Evolutionary conservation across 805 yeast genomes (phyloP), one percentile per base, ranked within the genome.

Genomic region (Suhomyces tanzawaensis): DNA sequence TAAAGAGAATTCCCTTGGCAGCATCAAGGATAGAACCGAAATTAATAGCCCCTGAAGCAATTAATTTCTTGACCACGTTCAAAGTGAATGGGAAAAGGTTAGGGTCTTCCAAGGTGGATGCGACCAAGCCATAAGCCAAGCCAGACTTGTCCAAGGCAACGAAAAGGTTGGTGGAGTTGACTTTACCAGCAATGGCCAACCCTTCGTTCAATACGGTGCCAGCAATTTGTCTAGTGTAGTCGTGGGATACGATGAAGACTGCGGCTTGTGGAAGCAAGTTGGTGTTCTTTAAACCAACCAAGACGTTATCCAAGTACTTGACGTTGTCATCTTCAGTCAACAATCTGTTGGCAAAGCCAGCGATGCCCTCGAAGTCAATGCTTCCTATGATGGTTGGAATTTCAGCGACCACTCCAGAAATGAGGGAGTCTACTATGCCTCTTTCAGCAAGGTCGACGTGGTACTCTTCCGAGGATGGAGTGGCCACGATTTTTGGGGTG

Each of bases 141-240:
- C 59, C 59, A 16, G 64, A 59, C 26, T 51, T 41, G 38, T 58
- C 61, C 37, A 60, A 55, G 4, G 62, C 64, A 34, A 48, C 52
- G 34, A 53, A 60, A 16, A 61, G 39, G 7, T 50, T 37, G 19
- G 64, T 59, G 16, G 56, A 41, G 42, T 61, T 53, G 37, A 49
- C 37, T 7, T 37, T 29, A 11, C 40, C 44, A 2, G 45, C 46
- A 15, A 45, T 45, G 7, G 29, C 27, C 30, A 55, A 42, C 11
- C 49, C 44, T 15, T 46, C 47, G 24, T 41, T 45, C 25, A 58
- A 44, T 2, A 50, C 35, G 4, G 31, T 40, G n/a, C 41, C 37
- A 13, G 51, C 49, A 31, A 60, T 38, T 1, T 36, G 19, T 38
- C 48, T 44, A 21, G 62, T 58, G 42, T 16, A 30, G 44, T 57